A percentile compares a stretch with the other conserved stretches of the same genome.
phyloP scores from a whole-genome alignment of 345 rosid genomes.

The Rhizophora mangle region DNA sequence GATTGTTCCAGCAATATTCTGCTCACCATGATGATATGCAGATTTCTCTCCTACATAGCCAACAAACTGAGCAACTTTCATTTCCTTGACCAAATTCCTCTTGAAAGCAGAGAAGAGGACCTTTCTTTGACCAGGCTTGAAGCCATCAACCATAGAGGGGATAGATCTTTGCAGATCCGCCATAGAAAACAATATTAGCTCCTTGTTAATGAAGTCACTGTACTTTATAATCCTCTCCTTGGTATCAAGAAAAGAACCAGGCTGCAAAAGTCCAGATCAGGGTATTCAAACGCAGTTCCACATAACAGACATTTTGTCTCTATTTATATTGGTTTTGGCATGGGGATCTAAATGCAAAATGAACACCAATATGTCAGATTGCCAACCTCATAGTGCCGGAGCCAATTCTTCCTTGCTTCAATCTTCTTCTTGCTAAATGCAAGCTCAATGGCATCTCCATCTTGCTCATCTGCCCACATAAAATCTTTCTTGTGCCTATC shows the following conservation, averaged over 20 bases:
- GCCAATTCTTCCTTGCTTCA: conserved; percentile 95
- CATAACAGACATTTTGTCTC: neutral
- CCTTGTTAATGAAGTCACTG: conserved; percentile 93
- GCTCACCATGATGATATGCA: conserved; percentile 97
- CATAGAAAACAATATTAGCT: conserved; percentile 88
- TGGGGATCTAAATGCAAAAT: neutral
- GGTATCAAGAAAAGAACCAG: conserved; percentile 90
- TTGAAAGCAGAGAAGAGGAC: conserved; percentile 84
- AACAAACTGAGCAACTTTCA: conserved; percentile 74
- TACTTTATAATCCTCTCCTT: conserved; percentile 55
- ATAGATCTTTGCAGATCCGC: conserved; percentile 98
- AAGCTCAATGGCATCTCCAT: conserved; percentile 90
- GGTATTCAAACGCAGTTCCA: neutral
- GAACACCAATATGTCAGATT: neutral
- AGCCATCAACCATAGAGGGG: conserved; percentile 95
- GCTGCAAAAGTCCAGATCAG: conserved; percentile 41
- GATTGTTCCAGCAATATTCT: conserved; percentile 77
- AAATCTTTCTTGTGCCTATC: conserved; percentile 78
- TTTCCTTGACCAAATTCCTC: conserved; percentile 69
- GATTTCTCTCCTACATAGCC: conserved; percentile 90
- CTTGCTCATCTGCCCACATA: conserved; percentile 70
- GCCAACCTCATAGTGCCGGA: conserved; percentile 70
- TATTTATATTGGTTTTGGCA: neutral
- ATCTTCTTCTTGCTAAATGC: conserved; percentile 97
- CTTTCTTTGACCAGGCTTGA: conserved; percentile 97